These are phyloP conservation scores for Eutypella sp. DNA, from an alignment of 2,329 filamentous ascomycete genomes.

Conservation along the genomic window DNA sequence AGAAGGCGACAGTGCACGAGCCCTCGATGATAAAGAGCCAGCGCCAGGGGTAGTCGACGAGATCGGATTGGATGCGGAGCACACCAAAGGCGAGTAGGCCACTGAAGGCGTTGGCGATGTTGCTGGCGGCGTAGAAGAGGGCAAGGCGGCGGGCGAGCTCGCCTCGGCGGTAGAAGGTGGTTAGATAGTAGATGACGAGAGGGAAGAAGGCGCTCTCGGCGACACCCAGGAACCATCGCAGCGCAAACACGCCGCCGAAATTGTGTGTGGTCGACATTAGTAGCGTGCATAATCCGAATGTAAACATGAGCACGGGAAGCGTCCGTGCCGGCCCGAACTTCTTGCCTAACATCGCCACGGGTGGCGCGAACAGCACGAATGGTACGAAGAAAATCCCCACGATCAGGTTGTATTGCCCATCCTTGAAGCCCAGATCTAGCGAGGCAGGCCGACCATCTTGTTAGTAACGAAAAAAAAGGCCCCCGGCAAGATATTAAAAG, in stretches of 20 bases:
- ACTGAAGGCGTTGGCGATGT: slow-evolving; percentile 60
- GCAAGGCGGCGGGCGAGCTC: slow-evolving; percentile 67
- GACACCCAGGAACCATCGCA: slow-evolving; percentile 67
- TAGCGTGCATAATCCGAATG: slow-evolving; percentile 61
- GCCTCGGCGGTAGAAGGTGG: slow-evolving; percentile 64
- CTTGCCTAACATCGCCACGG: slow-evolving; percentile 62
- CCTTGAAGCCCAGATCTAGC: slow-evolving; percentile 52
- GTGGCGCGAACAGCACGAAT: slow-evolving; percentile 65
- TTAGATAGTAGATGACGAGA: slow-evolving; percentile 53
- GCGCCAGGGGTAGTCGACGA: slow-evolving; percentile 37
- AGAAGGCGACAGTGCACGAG: slow-evolving; percentile 52
- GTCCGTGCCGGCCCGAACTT: slow-evolving; percentile 60
- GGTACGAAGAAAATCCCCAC: slow-evolving; percentile 69
- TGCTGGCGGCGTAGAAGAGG: slow-evolving; percentile 71
- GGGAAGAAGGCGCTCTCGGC: slow-evolving; percentile 66
- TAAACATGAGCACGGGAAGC: slow-evolving; percentile 60
- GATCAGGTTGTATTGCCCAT: slow-evolving; percentile 64
- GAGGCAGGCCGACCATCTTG: not conserved
- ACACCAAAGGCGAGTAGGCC: slow-evolving; percentile 44
- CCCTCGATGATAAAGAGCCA: slow-evolving; percentile 48
- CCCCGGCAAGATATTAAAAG: not conserved
- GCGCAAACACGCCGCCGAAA: slow-evolving; percentile 61
- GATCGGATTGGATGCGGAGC: slow-evolving; percentile 39
- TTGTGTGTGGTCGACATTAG: slow-evolving; percentile 51
- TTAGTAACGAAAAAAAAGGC: not conserved